Evolutionary conservation across 2,329 filamentous ascomycete genomes (phyloP), one percentile per base, ranked within the genome.

Genomic region (Lasiodiplodia theobromae): DNA sequence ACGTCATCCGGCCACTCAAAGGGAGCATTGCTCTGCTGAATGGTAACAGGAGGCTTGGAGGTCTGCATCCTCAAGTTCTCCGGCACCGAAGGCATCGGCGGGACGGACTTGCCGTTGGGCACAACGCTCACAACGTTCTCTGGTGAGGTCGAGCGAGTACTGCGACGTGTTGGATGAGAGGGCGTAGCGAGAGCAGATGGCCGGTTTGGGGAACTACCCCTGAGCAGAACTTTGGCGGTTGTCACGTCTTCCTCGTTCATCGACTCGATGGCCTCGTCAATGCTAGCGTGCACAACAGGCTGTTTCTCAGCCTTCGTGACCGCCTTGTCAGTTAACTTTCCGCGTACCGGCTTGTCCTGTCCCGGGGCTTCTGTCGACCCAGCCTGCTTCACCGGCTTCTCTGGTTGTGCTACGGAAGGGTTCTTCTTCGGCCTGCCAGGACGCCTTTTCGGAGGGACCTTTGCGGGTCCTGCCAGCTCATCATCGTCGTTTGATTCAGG

Each of bases 91-190:
- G 77, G 77, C 18, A 79, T 64, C 7, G 71, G 72, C n/a, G 76
- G 76, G 3, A 79, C 76, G 8, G 63, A 62, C 7, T 71, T 71
- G 2, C 77, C 75, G 67, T 77, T 75, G 0, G 77, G 77, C 14
- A 73, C 74, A 21, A 77, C 71, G 3, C 72, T 72, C 44, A 47
- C 44, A 2, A 78, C 64, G 11, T 73, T 71, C 6, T 34, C 31
- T 10, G 31, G 31, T 7, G 31, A 34, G 31, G 31, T 40, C 72
- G 72, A 14, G 70, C 63, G 23, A 7, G 54, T 47, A 18, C 49
- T 34, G 21, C 57, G 63, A 23, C 73, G 72, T 68, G 74, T 75
- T 31, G 75, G 73, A 52, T 72, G 73, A 16, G 72, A 72, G n/a
- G 74, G 74, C 34, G 76, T 76, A 40, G 74, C 74, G 25, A 68